These are phyloP conservation scores for Astrocystis sublimbata DNA, from an alignment of 495 filamentous ascomycete genomes.

Conservation along the genomic window DNA sequence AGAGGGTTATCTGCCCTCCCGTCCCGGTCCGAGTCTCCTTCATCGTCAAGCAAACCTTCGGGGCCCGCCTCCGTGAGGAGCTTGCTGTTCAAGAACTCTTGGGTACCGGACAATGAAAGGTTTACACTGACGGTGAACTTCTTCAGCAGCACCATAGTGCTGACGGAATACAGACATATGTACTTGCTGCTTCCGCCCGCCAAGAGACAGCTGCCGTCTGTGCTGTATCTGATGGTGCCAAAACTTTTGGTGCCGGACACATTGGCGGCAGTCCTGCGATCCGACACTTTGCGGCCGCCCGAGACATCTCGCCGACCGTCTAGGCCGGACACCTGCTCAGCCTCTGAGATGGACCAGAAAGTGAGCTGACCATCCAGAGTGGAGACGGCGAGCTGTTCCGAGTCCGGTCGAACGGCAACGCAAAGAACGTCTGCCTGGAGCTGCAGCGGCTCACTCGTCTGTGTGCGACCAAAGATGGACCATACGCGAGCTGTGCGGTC, in stretches of 20 bases:
- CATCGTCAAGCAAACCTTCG: conserved; percentile 74
- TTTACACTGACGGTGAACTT: conserved; percentile 95
- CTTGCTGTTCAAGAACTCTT: conserved; percentile 92
- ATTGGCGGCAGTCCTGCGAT: conserved; percentile 88
- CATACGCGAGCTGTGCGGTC: conserved; percentile 92
- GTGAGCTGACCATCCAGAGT: conserved; percentile 91
- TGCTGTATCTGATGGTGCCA: conserved; percentile 81
- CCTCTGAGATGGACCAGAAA: conserved; percentile 91
- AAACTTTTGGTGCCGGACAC: conserved; percentile 86
- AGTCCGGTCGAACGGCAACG: conserved; percentile 87
- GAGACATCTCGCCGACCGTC: conserved; percentile 92
- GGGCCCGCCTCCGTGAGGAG: conserved; percentile 90
- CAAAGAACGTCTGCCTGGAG: conserved; percentile 86
- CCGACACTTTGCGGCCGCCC: conserved; percentile 81
- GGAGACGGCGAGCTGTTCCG: conserved; percentile 84
- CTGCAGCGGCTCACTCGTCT: conserved; percentile 91
- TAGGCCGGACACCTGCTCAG: conserved; percentile 74
- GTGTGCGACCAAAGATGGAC: conserved; percentile 90
- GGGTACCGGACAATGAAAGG: conserved; percentile 88
- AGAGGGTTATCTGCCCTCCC: conserved; percentile 79
- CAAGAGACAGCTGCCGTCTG: conserved; percentile 86
- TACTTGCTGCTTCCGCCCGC: conserved; percentile 95
- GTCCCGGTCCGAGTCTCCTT: conserved; percentile 88
- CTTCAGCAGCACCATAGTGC: conserved; percentile 84
- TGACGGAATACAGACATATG: conserved; percentile 91